Evolutionary conservation across 306 rosid genomes (phyloP), one percentile per base, ranked within the genome.

Genomic region (Gastrolobium bilobum): DNA sequence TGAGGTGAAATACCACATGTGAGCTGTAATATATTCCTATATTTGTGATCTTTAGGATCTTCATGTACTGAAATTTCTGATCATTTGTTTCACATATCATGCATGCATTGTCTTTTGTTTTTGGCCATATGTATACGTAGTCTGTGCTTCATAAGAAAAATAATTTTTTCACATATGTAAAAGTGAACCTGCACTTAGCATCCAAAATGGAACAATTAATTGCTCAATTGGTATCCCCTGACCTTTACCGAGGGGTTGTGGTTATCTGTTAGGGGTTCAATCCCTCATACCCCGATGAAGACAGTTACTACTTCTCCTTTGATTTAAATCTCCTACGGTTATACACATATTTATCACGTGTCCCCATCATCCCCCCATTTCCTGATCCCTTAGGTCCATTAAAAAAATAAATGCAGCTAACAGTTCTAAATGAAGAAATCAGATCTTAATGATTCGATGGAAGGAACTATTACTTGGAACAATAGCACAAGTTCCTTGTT

Each of bases 391-490:
- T 61, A 2, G 30, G 48, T 48, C 59, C 44, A 13, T 31, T 13
- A 10, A 53, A 54, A 42, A 5, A 47, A 75, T 4, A 3, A 26
- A 46, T 15, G 37, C 60, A 33, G 33, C 44, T 31, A 59, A 44
- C 10, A 20, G 15, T 14, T 47, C 62, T 47, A 47, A 75, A 62
- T 39, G 39, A 63, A 42, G 51, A 38, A 37, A 20, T 39, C 1
- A n/a, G 3, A 62, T 51, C 31, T 34, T 39, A 33, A 15, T 47
- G 47, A 10, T 37, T 63, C 0, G 7, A 33, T 47, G 60, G 6
- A 44, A 34, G 60, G 67, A 58, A 73, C n/a, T 14, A 39, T 29
- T 57, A 20, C 51, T 72, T 20, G 40, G 51, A 35, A 7, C 65
- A 15, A 7, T 26, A 53, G 64, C 5, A 54, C 33, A 6, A 53